Evolutionary conservation across 2,329 filamentous ascomycete species (phyloP).

Genomic region (Diplodia intermedia): DNA sequence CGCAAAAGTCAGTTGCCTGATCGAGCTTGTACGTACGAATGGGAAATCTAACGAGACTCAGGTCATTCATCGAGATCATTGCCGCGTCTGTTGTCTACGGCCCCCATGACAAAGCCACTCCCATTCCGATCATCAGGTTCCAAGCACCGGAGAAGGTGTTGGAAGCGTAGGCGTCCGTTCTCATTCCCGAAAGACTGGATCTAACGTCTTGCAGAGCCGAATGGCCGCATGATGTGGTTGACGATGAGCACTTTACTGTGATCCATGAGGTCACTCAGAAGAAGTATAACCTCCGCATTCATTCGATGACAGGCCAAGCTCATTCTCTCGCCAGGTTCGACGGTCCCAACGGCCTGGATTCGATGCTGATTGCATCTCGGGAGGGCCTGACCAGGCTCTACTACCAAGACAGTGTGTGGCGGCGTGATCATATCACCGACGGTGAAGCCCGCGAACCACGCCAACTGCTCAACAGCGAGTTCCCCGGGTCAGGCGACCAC

Average conservation of each 20-base stretch:
- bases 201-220: neutral
- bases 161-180: no score
- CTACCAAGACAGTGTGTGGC: conserved; percentile 9
- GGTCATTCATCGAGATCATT: conserved; percentile 21
- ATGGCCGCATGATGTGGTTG: conserved; percentile 21
- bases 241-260: conserved; percentile 23
- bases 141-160: neutral
- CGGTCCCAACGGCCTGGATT: conserved; percentile 24
- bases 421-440: neutral
- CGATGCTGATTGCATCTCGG: conserved; percentile 16
- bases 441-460: conserved; percentile 7
- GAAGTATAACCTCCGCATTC: neutral
- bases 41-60: neutral
- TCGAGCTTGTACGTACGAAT: neutral
- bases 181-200: no score
- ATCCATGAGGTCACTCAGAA: conserved; percentile 25
- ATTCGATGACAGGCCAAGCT: no score
- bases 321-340: neutral
- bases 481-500: conserved; percentile 31
- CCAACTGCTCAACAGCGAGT: neutral
- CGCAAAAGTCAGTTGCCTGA: conserved; percentile 14
- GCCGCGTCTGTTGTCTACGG: conserved; percentile 24
- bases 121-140: conserved; percentile 26
- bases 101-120: conserved; percentile 18
- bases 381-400: conserved; percentile 21